Percentiles rank a stretch among this genome's conserved stretches.
Evolutionary conservation across 164 flowering plant species (phyloP).

Genomic region (Vitis labrusca): DNA sequence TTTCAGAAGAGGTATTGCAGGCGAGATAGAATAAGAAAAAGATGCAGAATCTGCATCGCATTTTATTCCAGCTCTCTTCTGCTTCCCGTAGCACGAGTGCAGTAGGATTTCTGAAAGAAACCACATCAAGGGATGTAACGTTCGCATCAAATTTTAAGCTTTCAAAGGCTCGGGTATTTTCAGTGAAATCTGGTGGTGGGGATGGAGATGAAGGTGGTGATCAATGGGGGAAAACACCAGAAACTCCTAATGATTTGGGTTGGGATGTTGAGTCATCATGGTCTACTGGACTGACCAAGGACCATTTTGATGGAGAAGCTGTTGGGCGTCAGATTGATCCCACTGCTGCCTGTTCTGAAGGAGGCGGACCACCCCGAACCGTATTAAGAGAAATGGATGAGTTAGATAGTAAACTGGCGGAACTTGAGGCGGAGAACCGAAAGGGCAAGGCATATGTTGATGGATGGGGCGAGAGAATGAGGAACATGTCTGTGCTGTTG

Average conservation of each 20-base stretch:
- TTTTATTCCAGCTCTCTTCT: constrained; percentile 20
- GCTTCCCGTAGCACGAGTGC: constrained; percentile 7
- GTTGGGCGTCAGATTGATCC: constrained; percentile 41
- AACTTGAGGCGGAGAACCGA: constrained; percentile 40
- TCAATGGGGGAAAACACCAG: constrained; percentile 15
- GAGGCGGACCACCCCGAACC: background rate
- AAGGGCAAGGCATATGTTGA: constrained; percentile 44
- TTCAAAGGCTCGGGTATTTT: constrained; percentile 20
- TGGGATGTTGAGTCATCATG: constrained; percentile 67
- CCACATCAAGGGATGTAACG: constrained; percentile 8
- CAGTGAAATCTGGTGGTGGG: constrained; percentile 23
- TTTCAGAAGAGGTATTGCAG: too few species aligned
- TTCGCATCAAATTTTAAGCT: background rate
- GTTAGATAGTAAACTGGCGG: constrained; percentile 26
- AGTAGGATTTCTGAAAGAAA: constrained; percentile 11
- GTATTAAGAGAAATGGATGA: constrained; percentile 12
- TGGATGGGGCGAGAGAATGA: constrained; percentile 50
- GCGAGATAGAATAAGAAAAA: too few species aligned
- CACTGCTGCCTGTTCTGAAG: background rate
- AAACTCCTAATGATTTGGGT: constrained; percentile 32
- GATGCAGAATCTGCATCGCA: constrained; percentile 23
- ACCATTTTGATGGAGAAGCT: constrained; percentile 72
- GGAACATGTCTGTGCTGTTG: constrained; percentile 45
- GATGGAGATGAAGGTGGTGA: constrained; percentile 17
- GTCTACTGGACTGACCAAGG: constrained; percentile 82